Evolutionary conservation across 73 alveolate genomes (phyloP).

Genomic region (Paramecium tetraurelia): DNA sequence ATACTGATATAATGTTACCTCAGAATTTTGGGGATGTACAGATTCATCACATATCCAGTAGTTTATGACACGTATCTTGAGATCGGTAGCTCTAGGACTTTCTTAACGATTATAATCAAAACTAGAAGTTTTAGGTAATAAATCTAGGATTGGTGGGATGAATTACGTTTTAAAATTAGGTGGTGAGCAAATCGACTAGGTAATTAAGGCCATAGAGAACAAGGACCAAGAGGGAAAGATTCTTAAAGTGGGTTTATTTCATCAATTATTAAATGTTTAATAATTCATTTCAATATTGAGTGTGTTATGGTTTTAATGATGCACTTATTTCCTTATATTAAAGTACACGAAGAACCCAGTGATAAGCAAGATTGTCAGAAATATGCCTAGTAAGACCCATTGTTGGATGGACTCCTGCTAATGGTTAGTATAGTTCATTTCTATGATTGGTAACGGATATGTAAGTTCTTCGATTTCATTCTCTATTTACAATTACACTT

Average conservation of each 20-base stretch:
- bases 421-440: background rate
- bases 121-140: background rate
- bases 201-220: slow-evolving; percentile 11
- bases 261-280: slow-evolving; percentile 37
- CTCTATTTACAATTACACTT: background rate
- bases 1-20: background rate
- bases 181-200: background rate
- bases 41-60: background rate
- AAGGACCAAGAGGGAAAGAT: background rate
- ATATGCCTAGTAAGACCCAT: background rate
- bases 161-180: background rate
- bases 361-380: background rate
- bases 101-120: background rate
- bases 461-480: background rate
- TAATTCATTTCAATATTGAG: slow-evolving; percentile 25
- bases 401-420: background rate
- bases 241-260: background rate
- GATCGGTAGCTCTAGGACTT: background rate
- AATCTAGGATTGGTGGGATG: background rate
- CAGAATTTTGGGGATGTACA: background rate
- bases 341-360: background rate
- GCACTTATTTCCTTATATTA: background rate
- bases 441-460: background rate
- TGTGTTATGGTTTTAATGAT: background rate
- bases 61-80: background rate